A percentile compares a stretch with the other conserved stretches of the same genome.
These are phyloP conservation scores for Venturia effusa DNA, from an alignment of 2,329 filamentous ascomycete species.

Conservation along the genomic window DNA sequence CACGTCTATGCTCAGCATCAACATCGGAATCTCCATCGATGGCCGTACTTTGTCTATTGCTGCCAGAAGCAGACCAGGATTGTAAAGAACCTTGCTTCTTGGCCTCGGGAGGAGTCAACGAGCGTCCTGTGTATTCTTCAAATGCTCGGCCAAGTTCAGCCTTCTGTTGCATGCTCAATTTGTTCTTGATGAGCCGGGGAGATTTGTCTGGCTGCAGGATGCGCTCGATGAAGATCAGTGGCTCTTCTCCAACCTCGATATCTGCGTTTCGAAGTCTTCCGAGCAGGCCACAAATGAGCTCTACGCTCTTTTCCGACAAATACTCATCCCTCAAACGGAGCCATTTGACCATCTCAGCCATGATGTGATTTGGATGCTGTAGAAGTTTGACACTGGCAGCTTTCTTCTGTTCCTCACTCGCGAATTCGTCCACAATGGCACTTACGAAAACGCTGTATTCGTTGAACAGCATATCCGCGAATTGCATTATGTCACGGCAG, in stretches of 20 bases:
- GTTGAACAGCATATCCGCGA: slow-evolving; percentile 74
- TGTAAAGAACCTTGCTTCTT: slow-evolving; percentile 53
- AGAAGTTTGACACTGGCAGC: slow-evolving; percentile 45
- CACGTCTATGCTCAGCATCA: neutral
- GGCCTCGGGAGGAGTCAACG: slow-evolving; percentile 16
- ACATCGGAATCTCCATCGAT: slow-evolving; percentile 7
- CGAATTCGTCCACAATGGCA: slow-evolving; percentile 44
- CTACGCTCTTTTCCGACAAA: slow-evolving; percentile 70
- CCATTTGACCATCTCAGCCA: slow-evolving; percentile 70
- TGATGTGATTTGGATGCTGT: slow-evolving; percentile 51
- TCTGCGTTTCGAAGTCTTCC: slow-evolving; percentile 74
- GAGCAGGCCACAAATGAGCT: slow-evolving; percentile 74
- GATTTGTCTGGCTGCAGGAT: slow-evolving; percentile 4
- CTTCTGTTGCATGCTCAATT: slow-evolving; percentile 9
- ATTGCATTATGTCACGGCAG: slow-evolving; percentile 89
- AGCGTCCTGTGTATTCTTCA: slow-evolving; percentile 8
- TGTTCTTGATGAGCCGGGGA: slow-evolving; percentile 6
- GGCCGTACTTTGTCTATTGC: neutral
- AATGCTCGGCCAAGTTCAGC: slow-evolving; percentile 5
- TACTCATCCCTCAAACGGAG: slow-evolving; percentile 81
- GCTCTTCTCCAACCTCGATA: slow-evolving; percentile 70
- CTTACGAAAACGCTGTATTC: slow-evolving; percentile 76
- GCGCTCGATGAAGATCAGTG: slow-evolving; percentile 32
- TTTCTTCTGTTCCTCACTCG: slow-evolving; percentile 22
- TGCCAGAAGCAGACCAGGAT: slow-evolving; percentile 46